phyloP scores from a whole-genome alignment of 2,329 filamentous ascomycete species.

The Cyphellophora europaea region DNA sequence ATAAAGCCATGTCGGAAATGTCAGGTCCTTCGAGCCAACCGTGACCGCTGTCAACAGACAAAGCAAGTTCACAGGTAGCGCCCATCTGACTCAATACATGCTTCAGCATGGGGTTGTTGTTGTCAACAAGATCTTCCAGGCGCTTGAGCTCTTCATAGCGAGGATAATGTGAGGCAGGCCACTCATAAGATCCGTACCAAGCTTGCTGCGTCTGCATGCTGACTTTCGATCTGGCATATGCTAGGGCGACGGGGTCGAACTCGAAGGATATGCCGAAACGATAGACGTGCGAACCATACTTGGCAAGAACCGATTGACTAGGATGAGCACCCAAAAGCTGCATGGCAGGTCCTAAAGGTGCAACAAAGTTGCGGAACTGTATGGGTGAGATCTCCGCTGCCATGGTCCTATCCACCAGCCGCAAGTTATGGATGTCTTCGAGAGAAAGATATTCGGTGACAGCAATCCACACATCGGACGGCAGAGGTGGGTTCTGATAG shows the following conservation, averaged over 20 bases:
- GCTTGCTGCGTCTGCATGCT: conserved; percentile 44
- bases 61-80: conserved; percentile 51
- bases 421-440: conserved; percentile 50
- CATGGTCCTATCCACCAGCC: conserved; percentile 52
- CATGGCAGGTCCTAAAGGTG: conserved; percentile 43
- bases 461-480: conserved; percentile 53
- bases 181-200: conserved; percentile 58
- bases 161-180: conserved; percentile 51
- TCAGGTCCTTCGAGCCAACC: conserved; percentile 60
- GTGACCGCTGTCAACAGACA: conserved; percentile 59
- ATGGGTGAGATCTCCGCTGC: conserved; percentile 48
- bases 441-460: conserved; percentile 49
- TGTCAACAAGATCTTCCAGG: conserved; percentile 53
- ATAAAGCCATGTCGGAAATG: conserved; percentile 37
- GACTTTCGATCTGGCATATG: conserved; percentile 46
- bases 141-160: conserved; percentile 51
- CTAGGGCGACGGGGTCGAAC: conserved; percentile 39
- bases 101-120: conserved; percentile 16
- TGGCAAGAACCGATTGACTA: conserved; percentile 50
- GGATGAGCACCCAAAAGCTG: conserved; percentile 24
- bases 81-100: conserved; percentile 48
- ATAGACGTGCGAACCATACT: conserved; percentile 51
- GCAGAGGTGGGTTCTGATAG: conserved; percentile 45
- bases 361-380: conserved; percentile 55
- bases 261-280: conserved; percentile 62